These are phyloP conservation scores for Oryza meridionalis DNA, from an alignment of 176 grass and related monocot species.

Conservation along the genomic window DNA sequence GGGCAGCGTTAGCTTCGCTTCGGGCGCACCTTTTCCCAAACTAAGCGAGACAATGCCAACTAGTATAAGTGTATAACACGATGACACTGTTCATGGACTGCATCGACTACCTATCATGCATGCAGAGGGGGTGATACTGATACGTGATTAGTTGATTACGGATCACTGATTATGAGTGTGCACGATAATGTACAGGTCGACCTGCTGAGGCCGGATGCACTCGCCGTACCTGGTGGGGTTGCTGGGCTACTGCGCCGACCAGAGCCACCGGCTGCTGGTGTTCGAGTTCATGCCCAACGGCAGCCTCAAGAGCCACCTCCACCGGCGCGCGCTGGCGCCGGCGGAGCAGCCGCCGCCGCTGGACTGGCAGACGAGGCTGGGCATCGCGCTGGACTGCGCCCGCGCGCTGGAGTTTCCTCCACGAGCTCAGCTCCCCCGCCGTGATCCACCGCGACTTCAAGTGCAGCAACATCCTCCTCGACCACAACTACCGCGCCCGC, in stretches of 20 bases:
- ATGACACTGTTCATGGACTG: too few relatives aligned
- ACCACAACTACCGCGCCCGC: conserved; percentile 75
- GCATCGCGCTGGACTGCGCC: conserved; percentile 90
- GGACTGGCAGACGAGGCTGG: conserved; percentile 78
- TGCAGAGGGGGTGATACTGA: too few relatives aligned
- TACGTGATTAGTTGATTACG: too few relatives aligned
- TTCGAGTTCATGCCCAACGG: conserved; percentile 96
- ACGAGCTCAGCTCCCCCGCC: conserved; percentile 76
- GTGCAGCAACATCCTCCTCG: conserved; percentile 79
- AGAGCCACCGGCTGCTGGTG: conserved; percentile 86
- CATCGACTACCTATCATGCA: too few relatives aligned
- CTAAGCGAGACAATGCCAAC: neutral
- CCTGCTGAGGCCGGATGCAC: conserved; percentile 81
- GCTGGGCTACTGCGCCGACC: conserved; percentile 95
- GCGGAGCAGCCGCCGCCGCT: conserved; percentile 37
- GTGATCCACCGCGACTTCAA: conserved; percentile 99
- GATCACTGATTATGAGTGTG: too few relatives aligned
- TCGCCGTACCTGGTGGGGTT: conserved; percentile 74
- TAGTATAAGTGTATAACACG: too few relatives aligned
- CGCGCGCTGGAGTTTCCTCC: conserved; percentile 90
- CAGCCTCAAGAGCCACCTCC: conserved; percentile 84
- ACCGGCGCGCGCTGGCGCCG: conserved; percentile 4
- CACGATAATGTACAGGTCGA: conserved; percentile 61
- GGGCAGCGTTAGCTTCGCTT: neutral
- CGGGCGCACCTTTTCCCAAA: neutral